A percentile compares a stretch with the other conserved stretches of the same genome.
Evolutionary conservation across 2,329 filamentous ascomycete genomes (phyloP).

Genomic region (Volutella citrinella): DNA sequence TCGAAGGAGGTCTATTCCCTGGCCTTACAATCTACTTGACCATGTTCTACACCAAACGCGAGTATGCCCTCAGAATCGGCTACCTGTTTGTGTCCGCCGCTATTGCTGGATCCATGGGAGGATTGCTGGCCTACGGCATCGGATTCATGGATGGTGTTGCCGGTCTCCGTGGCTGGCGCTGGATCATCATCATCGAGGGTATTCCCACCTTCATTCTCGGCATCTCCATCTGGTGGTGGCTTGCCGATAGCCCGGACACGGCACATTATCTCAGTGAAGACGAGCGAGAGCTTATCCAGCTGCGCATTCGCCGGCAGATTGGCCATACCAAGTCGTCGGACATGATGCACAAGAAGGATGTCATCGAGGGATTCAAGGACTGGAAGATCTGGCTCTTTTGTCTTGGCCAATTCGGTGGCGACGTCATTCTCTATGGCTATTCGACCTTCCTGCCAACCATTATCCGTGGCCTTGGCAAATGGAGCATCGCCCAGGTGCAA

Average conservation of each 20-base stretch:
- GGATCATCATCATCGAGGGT: slow-evolving; percentile 57
- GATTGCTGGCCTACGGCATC: slow-evolving; percentile 27
- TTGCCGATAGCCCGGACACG: slow-evolving; percentile 36
- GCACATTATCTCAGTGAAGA: slow-evolving; percentile 54
- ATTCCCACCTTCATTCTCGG: slow-evolving; percentile 33
- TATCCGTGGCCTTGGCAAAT: slow-evolving; percentile 55
- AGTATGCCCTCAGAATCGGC: slow-evolving; percentile 22
- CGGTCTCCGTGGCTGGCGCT: slow-evolving; percentile 40
- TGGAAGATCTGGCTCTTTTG: slow-evolving; percentile 60
- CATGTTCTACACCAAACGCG: slow-evolving; percentile 25
- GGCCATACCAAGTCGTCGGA: slow-evolving; percentile 26
- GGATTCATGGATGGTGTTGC: slow-evolving; percentile 31
- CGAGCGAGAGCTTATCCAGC: slow-evolving; percentile 40
- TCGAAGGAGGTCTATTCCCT: slow-evolving; percentile 46
- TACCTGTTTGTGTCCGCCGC: slow-evolving; percentile 25
- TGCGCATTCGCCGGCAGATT: slow-evolving; percentile 26
- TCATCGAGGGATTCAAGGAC: slow-evolving; percentile 55
- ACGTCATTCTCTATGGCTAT: slow-evolving; percentile 62
- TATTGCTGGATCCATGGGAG: slow-evolving; percentile 23
- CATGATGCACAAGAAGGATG: slow-evolving; percentile 48
- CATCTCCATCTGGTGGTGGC: slow-evolving; percentile 25
- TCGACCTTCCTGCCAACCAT: slow-evolving; percentile 66
- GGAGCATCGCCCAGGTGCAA: slow-evolving; percentile 44
- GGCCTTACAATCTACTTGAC: slow-evolving; percentile 29
- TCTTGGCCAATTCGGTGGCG: slow-evolving; percentile 57